Conservation (phyloP, 2,329 filamentous ascomycete genomes). For the Penicillium sp. region DNA sequence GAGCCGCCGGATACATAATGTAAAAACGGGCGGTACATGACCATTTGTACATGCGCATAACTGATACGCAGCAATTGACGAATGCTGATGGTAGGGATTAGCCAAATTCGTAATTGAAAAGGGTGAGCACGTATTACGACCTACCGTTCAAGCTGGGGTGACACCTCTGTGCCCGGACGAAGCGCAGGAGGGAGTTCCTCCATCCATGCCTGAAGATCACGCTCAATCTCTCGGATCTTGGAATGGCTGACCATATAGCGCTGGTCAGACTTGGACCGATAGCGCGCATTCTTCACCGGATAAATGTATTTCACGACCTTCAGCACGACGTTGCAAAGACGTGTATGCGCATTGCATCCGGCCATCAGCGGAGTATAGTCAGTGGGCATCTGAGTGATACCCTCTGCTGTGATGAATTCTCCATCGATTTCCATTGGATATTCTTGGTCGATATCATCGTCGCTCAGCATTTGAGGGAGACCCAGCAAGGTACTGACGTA, state of each 20-base stretch:
- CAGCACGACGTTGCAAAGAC: constrained; percentile 61
- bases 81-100: constrained; percentile 35
- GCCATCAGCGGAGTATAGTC: constrained; percentile 63
- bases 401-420: constrained; percentile 54
- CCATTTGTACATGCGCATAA: constrained; percentile 68
- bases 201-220: constrained; percentile 68
- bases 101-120: not conserved
- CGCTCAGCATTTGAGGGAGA: constrained; percentile 56
- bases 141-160: constrained; percentile 77
- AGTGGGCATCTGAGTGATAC: constrained; percentile 60
- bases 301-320: constrained; percentile 71
- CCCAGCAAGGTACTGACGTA: constrained; percentile 58
- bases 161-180: constrained; percentile 77
- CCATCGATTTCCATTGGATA: constrained; percentile 54
- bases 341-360: constrained; percentile 66
- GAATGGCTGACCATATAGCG: constrained; percentile 69
- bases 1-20: constrained; percentile 65
- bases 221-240: constrained; percentile 68
- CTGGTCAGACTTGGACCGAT: constrained; percentile 54
- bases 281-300: constrained; percentile 61
- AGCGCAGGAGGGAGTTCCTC: constrained; percentile 74
- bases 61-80: constrained; percentile 67
- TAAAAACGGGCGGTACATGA: constrained; percentile 69
- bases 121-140: constrained; percentile 30
- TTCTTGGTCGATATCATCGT: constrained; percentile 59